Percentiles rank a stretch among this genome's conserved stretches.
Conservation (phyloP, 192 early-diverging fungal genomes). For the Umbelopsis ramanniana region DNA sequence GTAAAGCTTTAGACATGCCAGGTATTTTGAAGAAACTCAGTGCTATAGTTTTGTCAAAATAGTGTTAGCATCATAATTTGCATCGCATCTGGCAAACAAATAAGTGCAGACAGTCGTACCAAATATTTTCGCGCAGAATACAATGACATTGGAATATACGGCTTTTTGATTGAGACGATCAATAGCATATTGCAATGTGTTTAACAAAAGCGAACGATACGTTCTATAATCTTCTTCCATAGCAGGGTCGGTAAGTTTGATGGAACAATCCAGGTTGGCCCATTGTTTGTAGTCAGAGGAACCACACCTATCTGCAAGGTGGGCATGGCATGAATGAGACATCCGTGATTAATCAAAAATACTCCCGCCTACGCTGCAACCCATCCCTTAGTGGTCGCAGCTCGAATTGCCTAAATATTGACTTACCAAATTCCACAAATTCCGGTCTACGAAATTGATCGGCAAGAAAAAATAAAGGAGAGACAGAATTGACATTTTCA, state of each 20-base stretch:
- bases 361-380: too few relatives aligned
- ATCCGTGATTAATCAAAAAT: not conserved
- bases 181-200: constrained; percentile 49
- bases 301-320: constrained; percentile 13
- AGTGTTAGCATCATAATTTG: not conserved
- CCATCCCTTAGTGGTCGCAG: too few relatives aligned
- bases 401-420: not conserved
- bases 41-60: constrained; percentile 19
- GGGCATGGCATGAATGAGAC: too few relatives aligned
- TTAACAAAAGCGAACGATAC: constrained; percentile 39
- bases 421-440: constrained; percentile 24
- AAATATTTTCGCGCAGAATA: constrained; percentile 55
- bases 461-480: not conserved
- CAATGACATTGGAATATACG: constrained; percentile 53
- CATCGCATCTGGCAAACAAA: not conserved
- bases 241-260: not conserved
- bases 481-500: too few relatives aligned
- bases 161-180: constrained; percentile 47
- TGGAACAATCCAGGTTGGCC: not conserved
- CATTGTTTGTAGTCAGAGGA: constrained; percentile 28
- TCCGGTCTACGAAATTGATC: not conserved
- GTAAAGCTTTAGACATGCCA: constrained; percentile 46
- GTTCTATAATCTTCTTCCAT: constrained; percentile 20
- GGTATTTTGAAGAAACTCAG: constrained; percentile 56
- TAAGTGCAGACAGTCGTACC: constrained; percentile 19